phyloP scores from a whole-genome alignment of 495 filamentous ascomycete genomes.

The Podospora pseudocomata region DNA sequence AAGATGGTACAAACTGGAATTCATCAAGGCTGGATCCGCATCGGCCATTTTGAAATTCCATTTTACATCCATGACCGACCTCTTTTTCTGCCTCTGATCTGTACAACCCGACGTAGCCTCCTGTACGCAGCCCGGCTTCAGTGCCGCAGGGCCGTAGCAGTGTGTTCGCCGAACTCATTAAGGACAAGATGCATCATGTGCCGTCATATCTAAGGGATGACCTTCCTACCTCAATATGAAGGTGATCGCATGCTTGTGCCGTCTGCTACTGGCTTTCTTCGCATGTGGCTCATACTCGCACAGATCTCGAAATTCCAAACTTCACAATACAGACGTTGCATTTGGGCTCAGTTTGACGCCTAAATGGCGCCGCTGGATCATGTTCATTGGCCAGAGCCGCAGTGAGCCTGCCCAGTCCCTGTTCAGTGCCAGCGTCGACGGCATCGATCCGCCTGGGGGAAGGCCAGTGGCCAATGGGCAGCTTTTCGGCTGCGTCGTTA shows the following conservation, averaged over 20 bases:
- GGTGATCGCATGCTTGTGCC: not conserved
- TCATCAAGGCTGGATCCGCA: too few relatives aligned
- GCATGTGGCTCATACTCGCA: not conserved
- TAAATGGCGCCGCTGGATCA: conserved; percentile 2
- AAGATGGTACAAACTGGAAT: too few relatives aligned
- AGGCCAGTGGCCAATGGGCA: conserved; percentile 4
- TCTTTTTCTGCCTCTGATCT: too few relatives aligned
- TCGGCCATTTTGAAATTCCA: too few relatives aligned
- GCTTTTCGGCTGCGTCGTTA: not conserved
- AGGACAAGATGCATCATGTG: not conserved
- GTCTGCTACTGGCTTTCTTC: not conserved
- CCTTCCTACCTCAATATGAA: not conserved
- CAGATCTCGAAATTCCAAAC: conserved; percentile 2
- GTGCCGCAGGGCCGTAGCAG: not conserved
- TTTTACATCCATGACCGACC: not conserved
- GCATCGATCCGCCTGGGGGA: conserved; percentile 8
- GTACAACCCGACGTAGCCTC: too few relatives aligned
- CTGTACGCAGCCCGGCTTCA: not conserved
- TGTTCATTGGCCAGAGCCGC: not conserved
- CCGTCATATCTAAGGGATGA: not conserved
- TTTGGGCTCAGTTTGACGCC: conserved; percentile 5
- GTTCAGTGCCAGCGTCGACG: conserved; percentile 2
- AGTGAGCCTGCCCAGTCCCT: conserved; percentile 2
- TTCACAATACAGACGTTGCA: conserved; percentile 3
- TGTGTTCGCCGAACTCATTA: not conserved